Evolutionary conservation across 352 stramenopile species (phyloP), one percentile per base, ranked within the genome.

Genomic region (Hyaloperonospora arabidopsidis): DNA sequence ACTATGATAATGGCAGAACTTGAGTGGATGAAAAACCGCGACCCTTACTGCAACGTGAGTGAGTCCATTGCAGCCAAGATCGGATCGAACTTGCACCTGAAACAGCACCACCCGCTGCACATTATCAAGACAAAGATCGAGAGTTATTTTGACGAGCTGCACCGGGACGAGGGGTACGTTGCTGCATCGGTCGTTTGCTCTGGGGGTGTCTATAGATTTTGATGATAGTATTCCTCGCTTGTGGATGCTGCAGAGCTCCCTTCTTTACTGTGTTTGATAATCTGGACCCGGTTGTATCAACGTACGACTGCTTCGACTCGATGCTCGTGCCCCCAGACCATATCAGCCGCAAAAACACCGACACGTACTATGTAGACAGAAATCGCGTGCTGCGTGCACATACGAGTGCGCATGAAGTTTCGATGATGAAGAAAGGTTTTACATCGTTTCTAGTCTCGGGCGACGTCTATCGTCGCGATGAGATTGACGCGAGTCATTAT

Each of bases 401-500:
- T 68, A 98, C 93, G 3, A 93, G 75, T 38, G 95, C 95, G 3
- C 95, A 98, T 70, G 95, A 99, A 69, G 84, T 93, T 11, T 66
- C 93, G 7, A 86, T 90, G 17, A 77, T 98, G 66, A 84, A 89
- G 52, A 63, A 90, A 36, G 87, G 91, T 2, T 62, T 84, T 56
- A 85, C 92, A 54, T 76, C 84, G 52, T 98, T 98, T 66, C 63
- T 98, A 6, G 82, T 97, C 40, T 86, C 87, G 0, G 96, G 94
- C 14, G 95, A 98, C 71, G 92, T 98, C 12, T 99, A 99, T 74
- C 91, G 97, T 47, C 82, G 97, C 13, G 97, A 99, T 72, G 96
- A 99, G 72, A 98, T 99, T 65, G 97, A 99, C 64, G 73, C 84
- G 12, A 98, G 82, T 41, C 97, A 99, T 76, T 99, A 99, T 83